Percentiles rank a stretch among this genome's conserved stretches.
These are phyloP conservation scores for Starmerella cellae DNA, from an alignment of 805 yeast genomes.

Conservation along the genomic window DNA sequence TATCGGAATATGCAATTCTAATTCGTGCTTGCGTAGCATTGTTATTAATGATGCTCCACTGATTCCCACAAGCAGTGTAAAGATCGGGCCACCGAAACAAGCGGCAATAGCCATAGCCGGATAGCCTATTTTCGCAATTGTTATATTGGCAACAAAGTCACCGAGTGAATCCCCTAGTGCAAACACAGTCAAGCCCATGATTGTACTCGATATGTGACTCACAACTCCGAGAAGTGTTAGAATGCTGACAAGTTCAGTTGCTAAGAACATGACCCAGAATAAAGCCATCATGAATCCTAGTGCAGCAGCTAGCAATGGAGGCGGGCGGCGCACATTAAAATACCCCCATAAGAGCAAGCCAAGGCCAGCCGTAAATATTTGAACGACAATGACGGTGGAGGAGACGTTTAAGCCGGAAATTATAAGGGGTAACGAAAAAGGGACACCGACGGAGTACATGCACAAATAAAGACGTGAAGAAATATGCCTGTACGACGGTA, in stretches of 20 bases:
- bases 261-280: slow-evolving; percentile 54
- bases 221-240: slow-evolving; percentile 49
- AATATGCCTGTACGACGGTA: slow-evolving; percentile 2
- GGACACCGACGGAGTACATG: slow-evolving; percentile 9
- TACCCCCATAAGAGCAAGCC: slow-evolving; percentile 11
- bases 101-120: slow-evolving; percentile 91
- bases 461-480: slow-evolving; percentile 1
- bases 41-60: slow-evolving; percentile 58
- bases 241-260: slow-evolving; percentile 54
- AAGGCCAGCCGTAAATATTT: not conserved
- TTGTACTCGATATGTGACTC: slow-evolving; percentile 54
- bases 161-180: slow-evolving; percentile 91
- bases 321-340: slow-evolving; percentile 5
- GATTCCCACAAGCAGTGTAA: slow-evolving; percentile 64
- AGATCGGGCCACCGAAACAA: slow-evolving; percentile 83
- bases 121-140: slow-evolving; percentile 68
- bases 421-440: slow-evolving; percentile 7
- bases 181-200: slow-evolving; percentile 75
- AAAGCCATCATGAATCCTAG: slow-evolving; percentile 56
- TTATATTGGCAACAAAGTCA: slow-evolving; percentile 69
- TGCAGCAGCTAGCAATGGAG: slow-evolving; percentile 17
- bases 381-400: not conserved
- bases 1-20: slow-evolving; percentile 29
- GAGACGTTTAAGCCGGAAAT: slow-evolving; percentile 1
- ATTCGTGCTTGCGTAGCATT: slow-evolving; percentile 20